phyloP scores from a whole-genome alignment of 345 rosid species.

The Dovyalis caffra region DNA sequence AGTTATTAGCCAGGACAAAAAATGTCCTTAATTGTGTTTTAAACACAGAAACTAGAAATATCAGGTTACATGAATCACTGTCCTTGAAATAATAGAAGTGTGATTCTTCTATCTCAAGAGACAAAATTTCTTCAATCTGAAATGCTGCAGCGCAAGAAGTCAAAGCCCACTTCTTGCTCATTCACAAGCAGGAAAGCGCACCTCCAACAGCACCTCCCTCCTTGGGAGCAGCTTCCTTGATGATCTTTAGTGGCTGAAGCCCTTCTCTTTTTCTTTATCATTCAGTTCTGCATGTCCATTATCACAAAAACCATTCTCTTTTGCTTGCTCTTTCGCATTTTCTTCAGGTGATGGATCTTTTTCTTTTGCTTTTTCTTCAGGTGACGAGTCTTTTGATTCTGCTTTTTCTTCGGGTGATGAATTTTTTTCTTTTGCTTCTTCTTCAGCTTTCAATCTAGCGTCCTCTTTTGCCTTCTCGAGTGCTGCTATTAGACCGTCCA shows the following conservation, averaged over 20 bases:
- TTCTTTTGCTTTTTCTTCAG: not conserved
- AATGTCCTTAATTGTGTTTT: not conserved
- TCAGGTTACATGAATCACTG: not conserved
- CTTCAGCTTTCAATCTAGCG: not conserved
- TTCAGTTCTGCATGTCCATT: too few relatives aligned
- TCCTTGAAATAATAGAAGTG: not conserved
- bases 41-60: not conserved
- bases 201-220: too few relatives aligned
- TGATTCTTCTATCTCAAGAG: not conserved
- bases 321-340: too few relatives aligned
- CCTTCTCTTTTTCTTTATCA: not conserved
- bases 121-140: not conserved
- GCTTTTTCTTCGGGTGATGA: not conserved
- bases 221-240: too few relatives aligned
- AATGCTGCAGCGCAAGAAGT: too few relatives aligned
- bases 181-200: too few relatives aligned
- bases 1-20: not conserved
- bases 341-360: not conserved
- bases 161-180: too few relatives aligned
- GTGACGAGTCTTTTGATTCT: not conserved
- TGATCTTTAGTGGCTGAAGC: not conserved
- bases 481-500: conserved; percentile 15
- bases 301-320: too few relatives aligned
- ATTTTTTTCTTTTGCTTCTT: conserved; percentile 3
- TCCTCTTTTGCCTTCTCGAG: conserved; percentile 12